These are phyloP conservation scores for Camellia oleifera DNA, from an alignment of 179 eudicot genomes.

Conservation along the genomic window DNA sequence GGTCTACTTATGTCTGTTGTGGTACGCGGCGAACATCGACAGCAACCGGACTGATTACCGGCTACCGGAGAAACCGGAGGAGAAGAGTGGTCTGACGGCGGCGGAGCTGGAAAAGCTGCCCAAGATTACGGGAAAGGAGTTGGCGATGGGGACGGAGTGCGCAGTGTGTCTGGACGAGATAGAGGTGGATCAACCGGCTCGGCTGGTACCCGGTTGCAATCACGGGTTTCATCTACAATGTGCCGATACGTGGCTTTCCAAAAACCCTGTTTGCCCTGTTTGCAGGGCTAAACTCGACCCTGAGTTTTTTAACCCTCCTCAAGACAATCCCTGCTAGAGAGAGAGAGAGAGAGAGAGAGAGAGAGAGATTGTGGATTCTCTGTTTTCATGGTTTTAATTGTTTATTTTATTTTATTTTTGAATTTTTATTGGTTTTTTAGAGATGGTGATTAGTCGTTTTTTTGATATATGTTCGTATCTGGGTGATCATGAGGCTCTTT, in stretches of 20 bases:
- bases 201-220: slow-evolving; percentile 80
- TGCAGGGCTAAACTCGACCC: slow-evolving; percentile 60
- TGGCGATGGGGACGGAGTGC: slow-evolving; percentile 58
- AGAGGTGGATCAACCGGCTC: slow-evolving; percentile 50
- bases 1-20: slow-evolving; percentile 67
- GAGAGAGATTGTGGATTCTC: neutral
- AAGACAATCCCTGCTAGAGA: slow-evolving; percentile 40
- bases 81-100: slow-evolving; percentile 44
- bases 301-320: slow-evolving; percentile 33
- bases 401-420: too few relatives aligned
- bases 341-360: slow-evolving; percentile 1
- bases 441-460: too few relatives aligned
- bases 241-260: slow-evolving; percentile 69
- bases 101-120: slow-evolving; percentile 63
- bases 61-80: slow-evolving; percentile 29
- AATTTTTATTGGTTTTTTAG: too few relatives aligned
- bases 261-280: slow-evolving; percentile 62
- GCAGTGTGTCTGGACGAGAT: slow-evolving; percentile 77
- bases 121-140: slow-evolving; percentile 44
- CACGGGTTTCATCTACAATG: slow-evolving; percentile 74
- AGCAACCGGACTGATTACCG: neutral
- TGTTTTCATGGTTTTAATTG: neutral
- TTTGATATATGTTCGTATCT: too few relatives aligned
- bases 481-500: too few relatives aligned
- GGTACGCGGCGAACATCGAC: slow-evolving; percentile 43